These are phyloP conservation scores for Viridothelium virens DNA, from an alignment of 495 filamentous ascomycete genomes.

Conservation along the genomic window DNA sequence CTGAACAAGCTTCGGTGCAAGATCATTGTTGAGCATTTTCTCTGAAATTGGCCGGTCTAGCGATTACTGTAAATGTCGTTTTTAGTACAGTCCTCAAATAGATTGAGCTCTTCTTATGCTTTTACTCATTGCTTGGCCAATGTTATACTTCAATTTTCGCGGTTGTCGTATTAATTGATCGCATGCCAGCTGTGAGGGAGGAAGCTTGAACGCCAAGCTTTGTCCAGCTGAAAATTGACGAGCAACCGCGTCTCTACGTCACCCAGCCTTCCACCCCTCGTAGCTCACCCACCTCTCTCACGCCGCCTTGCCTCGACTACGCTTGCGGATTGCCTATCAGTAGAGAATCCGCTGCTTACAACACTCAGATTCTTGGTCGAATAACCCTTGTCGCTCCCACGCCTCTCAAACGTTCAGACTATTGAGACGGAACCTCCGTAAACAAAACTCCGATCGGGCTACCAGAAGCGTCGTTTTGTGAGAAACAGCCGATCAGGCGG, in stretches of 20 bases:
- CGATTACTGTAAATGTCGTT: neutral
- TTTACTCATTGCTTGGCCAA: neutral
- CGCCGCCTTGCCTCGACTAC: neutral
- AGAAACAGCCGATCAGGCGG: neutral
- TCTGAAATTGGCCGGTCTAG: neutral
- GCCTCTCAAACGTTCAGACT: neutral
- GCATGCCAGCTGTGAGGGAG: neutral
- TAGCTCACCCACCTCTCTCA: neutral
- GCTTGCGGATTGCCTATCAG: no score
- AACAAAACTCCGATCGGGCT: constrained; percentile 12
- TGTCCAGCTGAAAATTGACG: constrained; percentile 5
- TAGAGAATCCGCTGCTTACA: no score
- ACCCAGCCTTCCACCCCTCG: constrained; percentile 8
- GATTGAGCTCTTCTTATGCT: neutral
- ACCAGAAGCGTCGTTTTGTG: neutral
- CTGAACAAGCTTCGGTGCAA: neutral
- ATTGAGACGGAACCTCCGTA: neutral
- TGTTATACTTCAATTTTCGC: neutral
- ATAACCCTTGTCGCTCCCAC: neutral
- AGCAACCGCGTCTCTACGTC: constrained; percentile 4
- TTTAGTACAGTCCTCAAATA: no score
- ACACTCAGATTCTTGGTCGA: neutral
- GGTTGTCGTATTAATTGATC: no score
- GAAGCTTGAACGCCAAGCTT: neutral
- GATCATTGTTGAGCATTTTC: neutral